Conservation (phyloP, 2,329 filamentous ascomycete species). For the Ophiostoma angusticollis region DNA sequence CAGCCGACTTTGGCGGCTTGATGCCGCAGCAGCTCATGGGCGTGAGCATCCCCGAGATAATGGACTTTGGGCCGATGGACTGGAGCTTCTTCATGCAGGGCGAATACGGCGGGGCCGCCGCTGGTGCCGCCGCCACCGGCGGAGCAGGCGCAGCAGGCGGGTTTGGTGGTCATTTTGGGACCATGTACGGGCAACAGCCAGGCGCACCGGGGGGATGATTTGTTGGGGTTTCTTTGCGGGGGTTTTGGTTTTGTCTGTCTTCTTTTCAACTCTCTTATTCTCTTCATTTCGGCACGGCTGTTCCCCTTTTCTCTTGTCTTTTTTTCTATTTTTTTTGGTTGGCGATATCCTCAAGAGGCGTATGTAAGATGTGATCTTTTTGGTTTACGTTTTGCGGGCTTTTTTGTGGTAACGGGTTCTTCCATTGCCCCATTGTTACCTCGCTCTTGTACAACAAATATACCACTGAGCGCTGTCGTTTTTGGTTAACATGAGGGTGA, state of each 20-base stretch:
- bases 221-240: not conserved
- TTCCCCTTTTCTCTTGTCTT: not conserved
- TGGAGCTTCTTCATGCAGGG: conserved; percentile 34
- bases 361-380: too few relatives aligned
- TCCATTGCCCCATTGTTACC: too few relatives aligned
- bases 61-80: conserved; percentile 29
- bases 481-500: too few relatives aligned
- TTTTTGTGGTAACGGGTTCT: too few relatives aligned
- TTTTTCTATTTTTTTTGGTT: not conserved
- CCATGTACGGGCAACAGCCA: conserved; percentile 10
- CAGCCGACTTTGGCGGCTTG: conserved; percentile 15
- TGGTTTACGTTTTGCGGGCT: too few relatives aligned
- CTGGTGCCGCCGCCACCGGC: not conserved
- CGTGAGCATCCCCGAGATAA: conserved; percentile 12
- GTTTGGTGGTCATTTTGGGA: conserved; percentile 6
- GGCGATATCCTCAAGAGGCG: too few relatives aligned
- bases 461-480: too few relatives aligned
- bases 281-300: too few relatives aligned
- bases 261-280: not conserved
- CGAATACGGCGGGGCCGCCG: conserved; percentile 17
- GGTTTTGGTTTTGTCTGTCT: not conserved
- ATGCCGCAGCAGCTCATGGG: conserved; percentile 13
- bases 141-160: conserved; percentile 6
- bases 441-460: too few relatives aligned
- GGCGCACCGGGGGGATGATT: conserved; percentile 12